Evolutionary conservation across 2,329 filamentous ascomycete genomes (phyloP), one percentile per base, ranked within the genome.

Genomic region (Clonostachys rosea): DNA sequence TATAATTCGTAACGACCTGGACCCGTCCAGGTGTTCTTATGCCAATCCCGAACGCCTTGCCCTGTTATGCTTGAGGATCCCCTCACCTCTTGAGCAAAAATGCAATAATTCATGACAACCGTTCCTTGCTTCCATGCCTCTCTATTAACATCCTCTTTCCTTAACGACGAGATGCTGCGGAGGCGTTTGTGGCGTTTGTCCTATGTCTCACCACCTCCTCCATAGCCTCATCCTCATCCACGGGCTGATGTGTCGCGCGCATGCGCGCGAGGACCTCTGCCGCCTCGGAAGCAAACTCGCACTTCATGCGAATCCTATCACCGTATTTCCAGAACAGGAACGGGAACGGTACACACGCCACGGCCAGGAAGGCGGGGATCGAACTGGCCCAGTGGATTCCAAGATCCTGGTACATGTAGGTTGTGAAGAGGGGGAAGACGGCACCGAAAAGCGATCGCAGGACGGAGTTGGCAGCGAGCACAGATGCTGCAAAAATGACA

Each of bases 261-360:
- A 74, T 73, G 52, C 61, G 61, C 52, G 66, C 62, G 65, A 86
- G 72, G 50, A 86, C 78, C 11, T 71, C 73, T 33, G 84, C 83
- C 7, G 86, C 80, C 63, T 89, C 77, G 10, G 80, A 76, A 6
- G 86, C 81, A 58, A 78, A 91, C 68, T 85, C 84, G 74, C 86
- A 89, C 58, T 74, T 79, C 61, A 75, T 69, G 18, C 87, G 76
- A 55, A 91, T 86, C 10, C 45, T 44, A 35, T 58, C 30, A 52
- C 87, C 87, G 61, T 89, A 89, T 55, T 78, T 83, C 69, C 87
- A 88, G 65, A 92, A 89, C 14, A 92, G 62, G 63, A 87, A 86
- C 0, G 88, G 87, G 58, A 88, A 85, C 0, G 88, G 86, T 16
- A 89, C 70, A 63, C 87, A 91, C 11, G 75, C 76, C 5, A 91